Conservation (phyloP, 345 rosid genomes). For the Eucalyptus marginata region DNA sequence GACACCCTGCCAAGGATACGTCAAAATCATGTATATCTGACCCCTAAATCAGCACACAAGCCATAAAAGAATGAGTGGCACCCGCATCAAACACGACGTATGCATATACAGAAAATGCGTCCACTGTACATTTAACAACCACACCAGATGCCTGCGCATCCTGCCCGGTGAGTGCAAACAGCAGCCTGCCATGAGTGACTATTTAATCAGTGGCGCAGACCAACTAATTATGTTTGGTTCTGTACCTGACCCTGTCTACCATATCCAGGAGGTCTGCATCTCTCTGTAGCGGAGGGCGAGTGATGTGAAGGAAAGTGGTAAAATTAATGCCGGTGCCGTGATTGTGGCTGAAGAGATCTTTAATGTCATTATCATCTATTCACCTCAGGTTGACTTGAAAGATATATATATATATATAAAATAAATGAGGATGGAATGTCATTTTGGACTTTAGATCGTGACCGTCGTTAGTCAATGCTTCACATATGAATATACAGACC, state of each 20-base stretch:
- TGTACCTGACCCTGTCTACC: background rate
- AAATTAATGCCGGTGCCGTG: background rate
- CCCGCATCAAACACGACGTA: background rate
- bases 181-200: background rate
- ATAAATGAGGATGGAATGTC: background rate
- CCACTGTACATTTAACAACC: background rate
- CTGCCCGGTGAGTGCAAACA: background rate
- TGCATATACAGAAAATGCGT: background rate
- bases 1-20: background rate
- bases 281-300: background rate
- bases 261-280: background rate
- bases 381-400: background rate
- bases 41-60: background rate
- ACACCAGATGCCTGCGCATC: background rate
- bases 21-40: background rate
- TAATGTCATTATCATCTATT: background rate
- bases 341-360: background rate
- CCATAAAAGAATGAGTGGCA: background rate
- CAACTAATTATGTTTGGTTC: background rate
- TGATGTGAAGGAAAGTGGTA: background rate
- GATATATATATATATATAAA: background rate
- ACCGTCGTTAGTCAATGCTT: background rate
- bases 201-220: background rate
- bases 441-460: background rate
- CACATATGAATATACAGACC: background rate